Percentiles rank a stretch among this genome's conserved stretches.
Conservation (phyloP, 2,329 filamentous ascomycete species). For the Emydomyces testavorans region DNA sequence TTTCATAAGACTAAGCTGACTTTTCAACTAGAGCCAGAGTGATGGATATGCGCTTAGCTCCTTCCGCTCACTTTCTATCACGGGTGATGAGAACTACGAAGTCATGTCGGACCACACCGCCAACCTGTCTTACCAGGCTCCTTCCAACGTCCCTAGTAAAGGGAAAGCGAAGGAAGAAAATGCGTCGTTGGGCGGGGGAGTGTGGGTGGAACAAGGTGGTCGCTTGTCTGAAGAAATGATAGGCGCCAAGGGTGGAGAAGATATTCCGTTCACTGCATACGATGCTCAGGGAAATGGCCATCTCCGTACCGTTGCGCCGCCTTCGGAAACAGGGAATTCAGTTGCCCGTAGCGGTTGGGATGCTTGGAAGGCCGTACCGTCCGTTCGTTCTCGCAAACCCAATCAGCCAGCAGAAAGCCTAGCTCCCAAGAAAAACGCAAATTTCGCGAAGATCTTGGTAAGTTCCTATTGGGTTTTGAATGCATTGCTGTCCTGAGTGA, state of each 20-base stretch:
- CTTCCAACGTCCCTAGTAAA: background rate
- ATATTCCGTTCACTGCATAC: conserved; percentile 17
- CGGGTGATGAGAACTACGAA: background rate
- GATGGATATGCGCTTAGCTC: conserved; percentile 5
- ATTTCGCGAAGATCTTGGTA: conserved; percentile 22
- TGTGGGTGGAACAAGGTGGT: conserved; percentile 16
- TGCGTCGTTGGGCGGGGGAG: conserved; percentile 16
- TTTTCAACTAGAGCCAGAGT: conserved; percentile 1
- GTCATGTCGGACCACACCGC: conserved; percentile 5
- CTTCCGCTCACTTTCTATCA: conserved; percentile 7
- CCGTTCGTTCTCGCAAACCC: background rate
- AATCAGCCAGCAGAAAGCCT: background rate
- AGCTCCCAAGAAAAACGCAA: conserved; percentile 12
- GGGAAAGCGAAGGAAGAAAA: conserved; percentile 16
- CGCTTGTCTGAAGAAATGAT: background rate
- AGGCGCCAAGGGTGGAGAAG: background rate
- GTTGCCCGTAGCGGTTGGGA: conserved; percentile 16
- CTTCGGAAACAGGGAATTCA: conserved; percentile 15
- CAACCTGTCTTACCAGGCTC: background rate
- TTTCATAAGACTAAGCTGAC: background rate
- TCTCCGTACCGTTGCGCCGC: conserved; percentile 9
- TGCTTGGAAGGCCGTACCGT: conserved; percentile 13
- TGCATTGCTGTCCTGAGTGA: background rate
- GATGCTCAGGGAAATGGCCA: conserved; percentile 18
- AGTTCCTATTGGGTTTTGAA: background rate